phyloP scores from a whole-genome alignment of 2,329 filamentous ascomycete species.

The Simplicillium sp. region DNA sequence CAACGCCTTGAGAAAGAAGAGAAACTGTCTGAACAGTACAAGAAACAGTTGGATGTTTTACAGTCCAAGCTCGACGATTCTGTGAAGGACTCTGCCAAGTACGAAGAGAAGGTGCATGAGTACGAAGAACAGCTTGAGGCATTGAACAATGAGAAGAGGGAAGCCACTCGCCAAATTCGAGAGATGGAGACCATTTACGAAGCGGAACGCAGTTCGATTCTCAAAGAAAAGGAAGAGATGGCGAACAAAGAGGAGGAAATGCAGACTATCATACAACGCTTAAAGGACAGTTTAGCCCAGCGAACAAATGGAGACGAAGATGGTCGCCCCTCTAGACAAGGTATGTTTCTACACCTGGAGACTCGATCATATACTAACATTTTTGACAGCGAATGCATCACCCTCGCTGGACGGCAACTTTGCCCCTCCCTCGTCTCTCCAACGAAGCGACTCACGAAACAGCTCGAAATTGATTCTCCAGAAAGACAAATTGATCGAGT shows the following conservation, averaged over 20 bases:
- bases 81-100: slow-evolving; percentile 67
- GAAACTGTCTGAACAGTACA: slow-evolving; percentile 63
- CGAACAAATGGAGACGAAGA: slow-evolving; percentile 53
- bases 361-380: not conserved
- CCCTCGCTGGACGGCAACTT: slow-evolving; percentile 71
- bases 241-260: slow-evolving; percentile 79
- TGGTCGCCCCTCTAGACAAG: slow-evolving; percentile 45
- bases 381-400: slow-evolving; percentile 41
- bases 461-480: slow-evolving; percentile 85
- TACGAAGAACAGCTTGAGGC: slow-evolving; percentile 74
- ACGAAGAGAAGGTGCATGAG: slow-evolving; percentile 84
- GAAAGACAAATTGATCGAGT: slow-evolving; percentile 95
- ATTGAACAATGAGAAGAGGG: slow-evolving; percentile 76
- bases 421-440: slow-evolving; percentile 73
- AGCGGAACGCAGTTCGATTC: slow-evolving; percentile 74
- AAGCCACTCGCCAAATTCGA: slow-evolving; percentile 71
- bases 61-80: slow-evolving; percentile 82
- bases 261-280: slow-evolving; percentile 77
- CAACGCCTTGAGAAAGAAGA: slow-evolving; percentile 76
- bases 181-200: slow-evolving; percentile 93
- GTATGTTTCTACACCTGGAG: slow-evolving; percentile 26
- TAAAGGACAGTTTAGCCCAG: slow-evolving; percentile 83
- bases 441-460: slow-evolving; percentile 81
- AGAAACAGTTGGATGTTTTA: slow-evolving; percentile 76
- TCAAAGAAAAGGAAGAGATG: slow-evolving; percentile 88